Evolutionary conservation across 192 early-diverging fungal species (phyloP).

Genomic region (Dispira simplex): DNA sequence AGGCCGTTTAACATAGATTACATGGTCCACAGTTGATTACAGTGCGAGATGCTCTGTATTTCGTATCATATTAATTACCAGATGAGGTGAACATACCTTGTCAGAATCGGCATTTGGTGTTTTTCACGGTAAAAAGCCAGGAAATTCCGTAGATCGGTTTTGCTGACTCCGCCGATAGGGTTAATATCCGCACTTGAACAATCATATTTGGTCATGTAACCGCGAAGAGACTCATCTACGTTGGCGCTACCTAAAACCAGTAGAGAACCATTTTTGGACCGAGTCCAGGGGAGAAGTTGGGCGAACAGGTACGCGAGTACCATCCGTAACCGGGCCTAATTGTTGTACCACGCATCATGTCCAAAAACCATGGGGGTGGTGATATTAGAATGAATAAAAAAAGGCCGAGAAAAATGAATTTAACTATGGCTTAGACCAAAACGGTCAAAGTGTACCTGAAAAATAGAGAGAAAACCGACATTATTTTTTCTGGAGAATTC

Average conservation of each 20-base stretch:
- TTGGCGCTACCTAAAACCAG: conserved; percentile 95
- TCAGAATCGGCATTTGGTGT: conserved; percentile 51
- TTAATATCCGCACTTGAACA: conserved; percentile 95
- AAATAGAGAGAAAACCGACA: too few relatives aligned
- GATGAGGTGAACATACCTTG: conserved; percentile 20
- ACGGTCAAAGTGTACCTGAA: too few relatives aligned
- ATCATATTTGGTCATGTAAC: conserved; percentile 98
- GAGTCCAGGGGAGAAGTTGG: conserved; percentile 84
- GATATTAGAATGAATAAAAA: too few relatives aligned
- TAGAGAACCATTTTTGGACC: conserved; percentile 44
- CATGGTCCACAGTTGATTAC: not conserved
- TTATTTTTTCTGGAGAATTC: too few relatives aligned
- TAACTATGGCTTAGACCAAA: too few relatives aligned
- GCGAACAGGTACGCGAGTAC: conserved; percentile 90
- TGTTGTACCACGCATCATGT: not conserved
- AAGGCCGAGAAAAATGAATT: too few relatives aligned
- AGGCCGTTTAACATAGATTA: not conserved
- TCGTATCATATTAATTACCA: not conserved
- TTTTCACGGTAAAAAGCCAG: conserved; percentile 49
- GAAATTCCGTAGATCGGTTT: conserved; percentile 71
- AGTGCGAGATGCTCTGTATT: not conserved
- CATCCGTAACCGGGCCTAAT: conserved; percentile 82
- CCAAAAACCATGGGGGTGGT: too few relatives aligned
- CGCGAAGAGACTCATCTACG: conserved; percentile 91
- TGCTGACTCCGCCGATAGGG: conserved; percentile 91